phyloP scores from a whole-genome alignment of 768 basidiomycete genomes.

The Pleurotus sapidus region DNA sequence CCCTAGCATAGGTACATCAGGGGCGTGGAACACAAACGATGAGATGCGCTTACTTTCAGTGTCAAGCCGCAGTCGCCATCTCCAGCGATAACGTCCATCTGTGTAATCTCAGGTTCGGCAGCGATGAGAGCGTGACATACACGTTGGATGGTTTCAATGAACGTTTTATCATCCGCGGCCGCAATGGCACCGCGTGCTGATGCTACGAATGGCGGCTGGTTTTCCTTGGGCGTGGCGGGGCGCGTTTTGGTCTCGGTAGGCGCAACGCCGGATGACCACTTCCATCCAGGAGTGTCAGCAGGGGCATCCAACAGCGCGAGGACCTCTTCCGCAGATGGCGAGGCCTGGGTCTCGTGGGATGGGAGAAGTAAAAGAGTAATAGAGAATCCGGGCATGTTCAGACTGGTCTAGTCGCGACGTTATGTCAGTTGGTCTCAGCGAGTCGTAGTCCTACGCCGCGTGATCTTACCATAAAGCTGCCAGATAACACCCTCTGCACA shows the following conservation, averaged over 20 bases:
- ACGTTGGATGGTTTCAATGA: conserved; percentile 50
- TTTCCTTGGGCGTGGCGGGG: conserved; percentile 11
- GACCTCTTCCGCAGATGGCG: conserved; percentile 27
- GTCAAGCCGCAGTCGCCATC: conserved; percentile 73
- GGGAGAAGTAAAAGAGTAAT: conserved; percentile 81
- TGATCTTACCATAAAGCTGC: conserved; percentile 77
- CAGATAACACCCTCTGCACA: conserved; percentile 64
- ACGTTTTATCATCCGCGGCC: conserved; percentile 42
- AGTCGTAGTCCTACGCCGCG: no score
- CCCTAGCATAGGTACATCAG: conserved; percentile 29
- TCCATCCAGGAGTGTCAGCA: conserved; percentile 80
- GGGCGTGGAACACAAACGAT: background rate
- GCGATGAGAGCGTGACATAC: conserved; percentile 66
- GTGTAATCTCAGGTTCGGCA: conserved; percentile 88
- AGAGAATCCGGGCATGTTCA: conserved; percentile 94
- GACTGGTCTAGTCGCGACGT: conserved; percentile 55
- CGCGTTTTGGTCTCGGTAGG: conserved; percentile 27
- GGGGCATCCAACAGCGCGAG: conserved; percentile 70
- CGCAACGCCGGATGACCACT: conserved; percentile 56
- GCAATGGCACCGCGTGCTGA: conserved; percentile 14
- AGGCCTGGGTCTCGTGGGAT: conserved; percentile 33
- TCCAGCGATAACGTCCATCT: conserved; percentile 88
- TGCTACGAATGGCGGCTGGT: background rate
- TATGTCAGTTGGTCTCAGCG: background rate
- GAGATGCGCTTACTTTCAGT: conserved; percentile 34